These are phyloP conservation scores for Mrakia gelida DNA, from an alignment of 768 basidiomycete species.

Conservation along the genomic window DNA sequence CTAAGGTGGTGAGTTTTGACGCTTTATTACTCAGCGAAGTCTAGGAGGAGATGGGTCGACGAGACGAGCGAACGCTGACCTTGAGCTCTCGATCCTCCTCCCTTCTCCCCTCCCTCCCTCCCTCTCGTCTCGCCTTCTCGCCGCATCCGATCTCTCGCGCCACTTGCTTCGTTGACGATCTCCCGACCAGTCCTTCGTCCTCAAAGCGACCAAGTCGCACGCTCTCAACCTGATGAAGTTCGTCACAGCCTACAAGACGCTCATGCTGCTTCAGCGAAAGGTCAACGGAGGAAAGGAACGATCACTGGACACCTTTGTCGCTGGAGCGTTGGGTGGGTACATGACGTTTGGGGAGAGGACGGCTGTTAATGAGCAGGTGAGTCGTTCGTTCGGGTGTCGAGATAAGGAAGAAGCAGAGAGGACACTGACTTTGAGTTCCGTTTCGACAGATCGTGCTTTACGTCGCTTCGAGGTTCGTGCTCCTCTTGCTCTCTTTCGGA, in stretches of 20 bases:
- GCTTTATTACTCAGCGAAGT: not conserved
- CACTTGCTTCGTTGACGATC: not conserved
- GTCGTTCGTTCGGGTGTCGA: not conserved
- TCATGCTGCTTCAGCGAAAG: conserved; percentile 76
- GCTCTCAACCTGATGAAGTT: conserved; percentile 77
- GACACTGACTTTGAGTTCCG: not conserved
- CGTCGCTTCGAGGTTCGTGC: conserved; percentile 48
- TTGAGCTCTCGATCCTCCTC: conserved; percentile 22
- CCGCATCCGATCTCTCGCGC: not conserved
- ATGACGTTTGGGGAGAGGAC: conserved; percentile 45
- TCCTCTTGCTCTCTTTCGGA: not conserved
- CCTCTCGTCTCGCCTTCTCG: not conserved
- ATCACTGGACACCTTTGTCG: conserved; percentile 77
- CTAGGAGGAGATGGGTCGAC: not conserved
- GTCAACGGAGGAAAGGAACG: conserved; percentile 75
- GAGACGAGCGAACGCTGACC: conserved; percentile 48
- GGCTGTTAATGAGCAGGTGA: conserved; percentile 48
- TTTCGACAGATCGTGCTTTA: conserved; percentile 81
- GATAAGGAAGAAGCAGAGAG: not conserved
- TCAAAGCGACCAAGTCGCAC: conserved; percentile 70
- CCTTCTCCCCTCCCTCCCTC: conserved; percentile 20
- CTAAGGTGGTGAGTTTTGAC: conserved; percentile 32
- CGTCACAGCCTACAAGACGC: conserved; percentile 84
- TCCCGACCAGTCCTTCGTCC: conserved; percentile 51
- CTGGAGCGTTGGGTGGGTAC: conserved; percentile 88